Percentiles rank a stretch among this genome's conserved stretches.
Evolutionary conservation across 306 rosid species (phyloP).

Genomic region (Pterocarpus macrocarpus): DNA sequence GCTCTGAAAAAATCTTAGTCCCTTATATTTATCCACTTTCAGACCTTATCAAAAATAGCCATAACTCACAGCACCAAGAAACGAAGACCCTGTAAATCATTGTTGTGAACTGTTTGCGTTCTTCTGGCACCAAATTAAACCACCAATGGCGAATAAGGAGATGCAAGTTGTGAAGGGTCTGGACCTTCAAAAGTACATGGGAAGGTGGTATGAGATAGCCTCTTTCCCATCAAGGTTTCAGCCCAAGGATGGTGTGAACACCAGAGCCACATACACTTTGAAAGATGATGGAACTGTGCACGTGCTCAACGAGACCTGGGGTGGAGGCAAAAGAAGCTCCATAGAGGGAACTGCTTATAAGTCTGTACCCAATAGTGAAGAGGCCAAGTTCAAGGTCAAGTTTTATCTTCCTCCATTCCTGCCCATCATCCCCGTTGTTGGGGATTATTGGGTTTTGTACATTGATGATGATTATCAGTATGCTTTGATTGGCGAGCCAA

Average conservation of each 20-base stretch:
- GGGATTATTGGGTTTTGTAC: constrained; percentile 89
- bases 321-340: constrained; percentile 56
- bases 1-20: no score
- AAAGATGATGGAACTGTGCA: constrained; percentile 66
- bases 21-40: no score
- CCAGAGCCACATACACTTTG: constrained; percentile 91
- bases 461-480: constrained; percentile 73
- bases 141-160: constrained; percentile 63
- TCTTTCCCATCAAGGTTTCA: constrained; percentile 80
- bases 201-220: constrained; percentile 95
- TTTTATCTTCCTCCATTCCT: constrained; percentile 85
- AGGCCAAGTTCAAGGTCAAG: constrained; percentile 87
- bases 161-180: constrained; percentile 75
- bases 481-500: constrained; percentile 85
- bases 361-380: constrained; percentile 74
- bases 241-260: constrained; percentile 71
- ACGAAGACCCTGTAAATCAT: no score
- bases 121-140: no score
- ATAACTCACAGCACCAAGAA: no score
- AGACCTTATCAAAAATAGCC: no score
- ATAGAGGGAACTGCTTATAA: constrained; percentile 83
- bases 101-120: no score
- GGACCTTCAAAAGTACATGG: constrained; percentile 79
- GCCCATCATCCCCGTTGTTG: constrained; percentile 79
- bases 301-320: constrained; percentile 91